Conservation (phyloP, 225 moss, liverwort and hornwort genomes). For the Straminergon stramineum region DNA sequence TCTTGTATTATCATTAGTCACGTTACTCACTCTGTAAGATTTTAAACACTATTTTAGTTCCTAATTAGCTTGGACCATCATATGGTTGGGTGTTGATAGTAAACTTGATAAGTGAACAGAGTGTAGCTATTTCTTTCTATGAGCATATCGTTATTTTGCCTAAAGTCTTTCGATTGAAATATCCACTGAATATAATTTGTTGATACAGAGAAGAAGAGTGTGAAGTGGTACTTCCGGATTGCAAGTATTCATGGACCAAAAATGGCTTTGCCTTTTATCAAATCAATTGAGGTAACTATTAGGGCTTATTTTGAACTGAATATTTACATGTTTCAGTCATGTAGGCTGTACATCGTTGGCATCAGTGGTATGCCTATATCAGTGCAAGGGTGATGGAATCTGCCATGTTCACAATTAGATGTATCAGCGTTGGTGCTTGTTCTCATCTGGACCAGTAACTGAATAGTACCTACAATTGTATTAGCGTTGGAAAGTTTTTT, state of each 20-base stretch:
- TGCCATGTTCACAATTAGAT: background rate
- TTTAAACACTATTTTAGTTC: background rate
- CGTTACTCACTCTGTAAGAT: background rate
- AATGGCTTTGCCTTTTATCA: conserved; percentile 64
- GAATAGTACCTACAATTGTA: background rate
- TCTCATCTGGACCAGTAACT: background rate
- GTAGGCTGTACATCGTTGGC: background rate
- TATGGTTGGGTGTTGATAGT: background rate
- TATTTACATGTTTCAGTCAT: background rate
- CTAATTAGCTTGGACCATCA: background rate
- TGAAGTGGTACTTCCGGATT: conserved; percentile 74
- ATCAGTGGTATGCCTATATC: background rate
- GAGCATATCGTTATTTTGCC: background rate
- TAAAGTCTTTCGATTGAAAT: background rate
- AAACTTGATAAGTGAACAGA: background rate
- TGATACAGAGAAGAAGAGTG: conserved; percentile 71
- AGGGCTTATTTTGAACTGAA: background rate
- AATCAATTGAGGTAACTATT: conserved; percentile 62
- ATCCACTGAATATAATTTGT: background rate
- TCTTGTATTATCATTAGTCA: background rate
- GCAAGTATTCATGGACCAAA: conserved; percentile 66
- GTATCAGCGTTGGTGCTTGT: background rate
- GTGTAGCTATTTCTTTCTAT: background rate
- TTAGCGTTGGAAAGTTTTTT: background rate
- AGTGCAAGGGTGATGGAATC: background rate